Conservation (phyloP, 306 rosid genomes). For the Vicia sativa region DNA sequence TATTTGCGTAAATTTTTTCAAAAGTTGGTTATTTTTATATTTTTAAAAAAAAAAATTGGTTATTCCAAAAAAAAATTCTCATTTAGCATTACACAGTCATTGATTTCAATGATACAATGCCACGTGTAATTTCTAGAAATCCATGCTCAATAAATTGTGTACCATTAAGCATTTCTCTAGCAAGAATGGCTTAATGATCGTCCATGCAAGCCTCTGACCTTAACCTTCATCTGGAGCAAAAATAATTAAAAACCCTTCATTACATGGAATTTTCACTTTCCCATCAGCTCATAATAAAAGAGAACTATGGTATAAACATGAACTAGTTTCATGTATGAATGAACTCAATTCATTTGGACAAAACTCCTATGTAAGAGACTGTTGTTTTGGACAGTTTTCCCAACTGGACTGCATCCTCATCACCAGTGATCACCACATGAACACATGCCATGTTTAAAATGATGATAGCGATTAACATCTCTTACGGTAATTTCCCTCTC, state of each 20-base stretch:
- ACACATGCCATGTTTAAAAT: constrained; percentile 63
- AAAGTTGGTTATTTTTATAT: no score
- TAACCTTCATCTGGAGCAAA: not conserved
- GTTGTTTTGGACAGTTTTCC: constrained; percentile 13
- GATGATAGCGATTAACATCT: constrained; percentile 82
- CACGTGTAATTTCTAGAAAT: not conserved
- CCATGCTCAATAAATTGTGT: not conserved
- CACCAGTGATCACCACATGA: constrained; percentile 77
- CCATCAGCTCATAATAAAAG: not conserved
- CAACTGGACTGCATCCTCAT: constrained; percentile 7
- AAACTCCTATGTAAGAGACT: not conserved
- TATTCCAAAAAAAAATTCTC: no score
- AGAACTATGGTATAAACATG: constrained; percentile 4
- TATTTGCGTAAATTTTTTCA: no score
- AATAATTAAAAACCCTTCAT: not conserved
- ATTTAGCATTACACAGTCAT: not conserved
- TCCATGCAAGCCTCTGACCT: not conserved
- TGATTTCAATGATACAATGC: not conserved
- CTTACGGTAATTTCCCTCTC: constrained; percentile 70
- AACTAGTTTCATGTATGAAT: not conserved
- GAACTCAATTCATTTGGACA: constrained; percentile 10
- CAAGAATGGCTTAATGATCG: not conserved
- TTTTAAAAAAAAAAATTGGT: no score
- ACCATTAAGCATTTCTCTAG: not conserved
- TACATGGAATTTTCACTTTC: not conserved